Evolutionary conservation across 2,329 filamentous ascomycete species (phyloP).

Genomic region (Colletotrichum godetiae): DNA sequence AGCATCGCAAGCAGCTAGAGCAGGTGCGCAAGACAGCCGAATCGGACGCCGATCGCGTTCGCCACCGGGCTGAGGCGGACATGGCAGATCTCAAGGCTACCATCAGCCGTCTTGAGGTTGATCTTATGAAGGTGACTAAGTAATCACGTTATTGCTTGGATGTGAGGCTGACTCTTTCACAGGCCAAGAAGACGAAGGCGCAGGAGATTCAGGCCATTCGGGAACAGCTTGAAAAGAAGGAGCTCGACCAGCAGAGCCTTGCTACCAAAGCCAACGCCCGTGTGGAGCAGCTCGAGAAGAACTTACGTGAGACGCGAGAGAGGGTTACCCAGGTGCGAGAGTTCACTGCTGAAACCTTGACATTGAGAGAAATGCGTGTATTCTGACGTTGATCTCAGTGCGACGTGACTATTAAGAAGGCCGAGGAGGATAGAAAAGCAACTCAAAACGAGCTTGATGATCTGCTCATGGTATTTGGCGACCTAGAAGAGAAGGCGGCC

Average conservation of each 20-base stretch:
- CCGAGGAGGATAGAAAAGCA: slow-evolving; percentile 71
- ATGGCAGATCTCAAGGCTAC: slow-evolving; percentile 71
- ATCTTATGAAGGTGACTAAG: slow-evolving; percentile 66
- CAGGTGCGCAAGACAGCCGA: slow-evolving; percentile 60
- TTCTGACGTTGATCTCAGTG: slow-evolving; percentile 40
- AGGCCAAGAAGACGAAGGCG: slow-evolving; percentile 70
- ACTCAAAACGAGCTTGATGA: slow-evolving; percentile 83
- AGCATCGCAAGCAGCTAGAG: slow-evolving; percentile 54
- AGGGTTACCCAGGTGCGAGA: slow-evolving; percentile 34
- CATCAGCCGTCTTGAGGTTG: slow-evolving; percentile 70
- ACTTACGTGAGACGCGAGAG: slow-evolving; percentile 43
- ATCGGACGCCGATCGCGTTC: slow-evolving; percentile 60
- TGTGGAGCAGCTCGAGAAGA: slow-evolving; percentile 43
- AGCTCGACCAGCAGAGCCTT: slow-evolving; percentile 56
- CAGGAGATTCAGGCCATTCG: slow-evolving; percentile 69
- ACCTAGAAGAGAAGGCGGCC: slow-evolving; percentile 80
- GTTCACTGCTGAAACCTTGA: not conserved
- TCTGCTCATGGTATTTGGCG: slow-evolving; percentile 82
- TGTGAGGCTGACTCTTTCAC: slow-evolving; percentile 38
- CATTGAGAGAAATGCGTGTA: not conserved
- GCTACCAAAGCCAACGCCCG: slow-evolving; percentile 49
- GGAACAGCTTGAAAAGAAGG: slow-evolving; percentile 46
- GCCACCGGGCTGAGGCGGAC: slow-evolving; percentile 67
- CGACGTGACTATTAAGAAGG: slow-evolving; percentile 53
- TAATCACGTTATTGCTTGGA: too few relatives aligned